Evolutionary conservation across 805 yeast species (phyloP), one percentile per base, ranked within the genome.

Genomic region (Schwanniomyces polymorphus): DNA sequence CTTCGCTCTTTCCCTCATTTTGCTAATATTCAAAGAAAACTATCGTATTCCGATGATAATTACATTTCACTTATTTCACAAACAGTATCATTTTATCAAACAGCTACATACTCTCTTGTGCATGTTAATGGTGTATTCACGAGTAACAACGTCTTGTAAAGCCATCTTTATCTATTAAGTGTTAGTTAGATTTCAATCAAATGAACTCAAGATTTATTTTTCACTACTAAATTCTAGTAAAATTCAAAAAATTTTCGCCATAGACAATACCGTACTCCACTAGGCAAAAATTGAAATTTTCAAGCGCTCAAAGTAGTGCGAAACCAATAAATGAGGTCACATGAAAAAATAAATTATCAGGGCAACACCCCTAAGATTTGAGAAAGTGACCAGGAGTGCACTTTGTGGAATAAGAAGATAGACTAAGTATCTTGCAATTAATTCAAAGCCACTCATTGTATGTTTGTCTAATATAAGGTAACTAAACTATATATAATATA

Each of bases 81-180:
- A 17, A 16, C 28, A 21, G 17, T 41, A 31, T 31, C 35, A 14
- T 31, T 11, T 4, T 16, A 31, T 14, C 35, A 10, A 31, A 31
- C 39, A 7, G 17, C 17, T 33, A 87, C 95, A 75, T 86, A 89
- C 96, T 82, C 98, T 91, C 81, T 91, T 92, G 96, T 91, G 97
- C 80, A 92, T 82, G 90, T 94, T 92, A 80, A 94, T 91, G 86
- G 99, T 94, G 90, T 94, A 94, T 83, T 94, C 99, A 81, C 99
- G 96, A 78, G 99, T 88, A 80, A 94, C 97, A 80, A 91, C 97
- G 91, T 94, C 98, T 82, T 88, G 88, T 76, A 91, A 82, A 79
- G 92, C 95, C 79, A 85, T 82, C 39, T 38, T 38, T 25, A 38
- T 38, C 29, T 25, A 25, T 38, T 38, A 26, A 23, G 25, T 37